These are phyloP conservation scores for Astrothelium macrocarpum DNA, from an alignment of 495 filamentous ascomycete genomes.

Conservation along the genomic window DNA sequence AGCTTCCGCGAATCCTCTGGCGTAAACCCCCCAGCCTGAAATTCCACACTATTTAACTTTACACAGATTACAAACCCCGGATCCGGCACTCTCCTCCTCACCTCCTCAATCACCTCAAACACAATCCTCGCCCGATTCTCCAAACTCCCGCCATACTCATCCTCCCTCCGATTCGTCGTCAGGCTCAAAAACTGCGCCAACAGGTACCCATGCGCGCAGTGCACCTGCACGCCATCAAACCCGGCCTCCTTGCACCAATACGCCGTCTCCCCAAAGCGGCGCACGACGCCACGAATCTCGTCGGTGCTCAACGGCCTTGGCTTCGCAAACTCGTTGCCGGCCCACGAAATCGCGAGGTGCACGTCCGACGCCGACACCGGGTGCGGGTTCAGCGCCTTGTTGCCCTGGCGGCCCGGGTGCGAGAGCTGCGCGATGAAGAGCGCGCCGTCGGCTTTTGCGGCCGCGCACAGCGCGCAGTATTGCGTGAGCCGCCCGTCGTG, in stretches of 20 bases:
- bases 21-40: slow-evolving; percentile 50
- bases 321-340: slow-evolving; percentile 22
- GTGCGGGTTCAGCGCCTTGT: slow-evolving; percentile 20
- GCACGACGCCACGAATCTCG: slow-evolving; percentile 21
- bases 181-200: slow-evolving; percentile 29
- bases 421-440: slow-evolving; percentile 22
- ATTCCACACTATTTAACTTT: slow-evolving; percentile 61
- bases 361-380: slow-evolving; percentile 24
- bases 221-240: slow-evolving; percentile 24
- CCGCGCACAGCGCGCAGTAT: slow-evolving; percentile 12
- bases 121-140: slow-evolving; percentile 28
- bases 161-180: slow-evolving; percentile 28
- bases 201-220: slow-evolving; percentile 30
- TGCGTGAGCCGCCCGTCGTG: slow-evolving; percentile 19
- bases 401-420: slow-evolving; percentile 24
- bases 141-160: slow-evolving; percentile 29
- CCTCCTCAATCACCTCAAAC: slow-evolving; percentile 27
- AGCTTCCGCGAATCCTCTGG: slow-evolving; percentile 45
- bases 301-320: slow-evolving; percentile 13
- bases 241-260: slow-evolving; percentile 20
- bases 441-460: slow-evolving; percentile 15
- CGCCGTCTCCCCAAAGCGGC: slow-evolving; percentile 17
- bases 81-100: slow-evolving; percentile 18
- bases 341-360: slow-evolving; percentile 21
- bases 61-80: slow-evolving; percentile 48